Percentiles rank a stretch among this genome's conserved stretches.
These are phyloP conservation scores for Pseudogymnoascus sp. DNA, from an alignment of 2,329 filamentous ascomycete species.

Conservation along the genomic window DNA sequence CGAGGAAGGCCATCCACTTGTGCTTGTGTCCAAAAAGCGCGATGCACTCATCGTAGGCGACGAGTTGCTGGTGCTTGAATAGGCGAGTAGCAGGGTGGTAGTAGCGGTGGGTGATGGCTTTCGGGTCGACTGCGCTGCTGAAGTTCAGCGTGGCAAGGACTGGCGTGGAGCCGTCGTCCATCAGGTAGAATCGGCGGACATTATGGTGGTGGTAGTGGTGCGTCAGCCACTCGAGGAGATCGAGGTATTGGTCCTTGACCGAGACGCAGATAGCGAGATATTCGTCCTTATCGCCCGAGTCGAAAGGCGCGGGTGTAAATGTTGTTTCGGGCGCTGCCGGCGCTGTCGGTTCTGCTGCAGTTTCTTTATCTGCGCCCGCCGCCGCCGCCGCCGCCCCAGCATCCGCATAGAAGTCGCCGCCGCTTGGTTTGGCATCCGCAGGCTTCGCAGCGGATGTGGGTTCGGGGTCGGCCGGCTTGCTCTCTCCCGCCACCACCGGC, in stretches of 20 bases:
- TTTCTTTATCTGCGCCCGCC: background rate
- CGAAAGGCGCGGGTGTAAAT: slow-evolving; percentile 3
- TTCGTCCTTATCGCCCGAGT: slow-evolving; percentile 14
- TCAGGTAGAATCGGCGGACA: slow-evolving; percentile 23
- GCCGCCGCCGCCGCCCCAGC: background rate
- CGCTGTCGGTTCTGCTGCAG: background rate
- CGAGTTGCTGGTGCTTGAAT: slow-evolving; percentile 15
- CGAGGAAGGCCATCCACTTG: slow-evolving; percentile 29
- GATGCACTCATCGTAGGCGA: slow-evolving; percentile 22
- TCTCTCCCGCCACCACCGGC: background rate
- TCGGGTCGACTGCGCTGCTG: slow-evolving; percentile 17
- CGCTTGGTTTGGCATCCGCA: background rate
- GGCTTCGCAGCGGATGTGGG: background rate
- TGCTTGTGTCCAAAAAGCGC: slow-evolving; percentile 22
- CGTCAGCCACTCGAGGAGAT: slow-evolving; percentile 22
- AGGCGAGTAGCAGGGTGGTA: slow-evolving; percentile 12
- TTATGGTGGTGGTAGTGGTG: slow-evolving; percentile 25
- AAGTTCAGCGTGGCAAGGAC: slow-evolving; percentile 14
- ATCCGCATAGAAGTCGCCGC: background rate
- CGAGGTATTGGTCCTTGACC: slow-evolving; percentile 19
- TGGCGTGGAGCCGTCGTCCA: slow-evolving; percentile 24
- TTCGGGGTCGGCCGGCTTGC: background rate
- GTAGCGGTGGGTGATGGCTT: slow-evolving; percentile 22
- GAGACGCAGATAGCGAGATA: slow-evolving; percentile 24
- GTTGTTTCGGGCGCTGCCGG: background rate